Conservation (phyloP, 2,329 filamentous ascomycete species). For the Chrysosphaeria jannelii region DNA sequence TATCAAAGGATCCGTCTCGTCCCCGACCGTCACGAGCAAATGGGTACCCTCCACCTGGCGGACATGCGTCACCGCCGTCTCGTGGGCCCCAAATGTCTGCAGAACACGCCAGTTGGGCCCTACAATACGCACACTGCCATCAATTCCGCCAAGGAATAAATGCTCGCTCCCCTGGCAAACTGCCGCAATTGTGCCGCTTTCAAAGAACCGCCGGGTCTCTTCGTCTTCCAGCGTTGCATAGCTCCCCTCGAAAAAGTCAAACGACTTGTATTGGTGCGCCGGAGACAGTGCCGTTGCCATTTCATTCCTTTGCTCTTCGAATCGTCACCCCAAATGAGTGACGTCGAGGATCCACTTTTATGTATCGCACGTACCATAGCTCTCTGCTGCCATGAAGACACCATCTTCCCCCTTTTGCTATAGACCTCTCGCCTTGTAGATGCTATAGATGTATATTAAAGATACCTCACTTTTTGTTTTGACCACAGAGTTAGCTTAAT, state of each 20-base stretch:
- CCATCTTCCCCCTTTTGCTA: slow-evolving; percentile 1
- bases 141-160: slow-evolving; percentile 60
- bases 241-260: slow-evolving; percentile 95
- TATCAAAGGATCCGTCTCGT: slow-evolving; percentile 68
- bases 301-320: too few species aligned
- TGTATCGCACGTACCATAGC: too few species aligned
- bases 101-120: slow-evolving; percentile 67
- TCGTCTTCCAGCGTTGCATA: slow-evolving; percentile 54
- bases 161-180: slow-evolving; percentile 68
- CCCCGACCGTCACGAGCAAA: slow-evolving; percentile 57
- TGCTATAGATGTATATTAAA: too few species aligned
- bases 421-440: slow-evolving; percentile 3
- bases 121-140: slow-evolving; percentile 69
- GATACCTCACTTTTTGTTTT: too few species aligned
- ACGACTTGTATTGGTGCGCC: slow-evolving; percentile 96
- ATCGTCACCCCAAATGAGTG: slow-evolving; percentile 62
- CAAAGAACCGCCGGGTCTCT: slow-evolving; percentile 49
- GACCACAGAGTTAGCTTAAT: slow-evolving; percentile 11
- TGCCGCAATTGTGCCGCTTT: slow-evolving; percentile 56
- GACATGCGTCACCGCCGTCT: slow-evolving; percentile 62
- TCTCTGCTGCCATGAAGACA: not conserved
- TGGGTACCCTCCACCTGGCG: slow-evolving; percentile 71
- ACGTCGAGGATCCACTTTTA: not conserved
- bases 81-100: slow-evolving; percentile 65
- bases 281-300: too few species aligned